Conservation (phyloP, 1,284 basidiomycete species). For the Ustilago loliicola region DNA sequence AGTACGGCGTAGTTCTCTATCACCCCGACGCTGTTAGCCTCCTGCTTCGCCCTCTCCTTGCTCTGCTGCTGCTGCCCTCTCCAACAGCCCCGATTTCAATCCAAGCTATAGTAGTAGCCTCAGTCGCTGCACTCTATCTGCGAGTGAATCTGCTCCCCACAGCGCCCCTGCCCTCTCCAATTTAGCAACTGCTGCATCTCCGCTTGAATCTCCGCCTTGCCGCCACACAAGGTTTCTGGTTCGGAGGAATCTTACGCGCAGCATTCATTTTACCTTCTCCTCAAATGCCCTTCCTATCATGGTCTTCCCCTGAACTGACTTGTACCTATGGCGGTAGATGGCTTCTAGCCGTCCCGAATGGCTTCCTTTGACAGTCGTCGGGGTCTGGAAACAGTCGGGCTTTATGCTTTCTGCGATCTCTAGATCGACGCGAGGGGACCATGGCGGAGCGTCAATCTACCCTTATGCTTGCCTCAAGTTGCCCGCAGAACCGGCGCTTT, state of each 20-base stretch:
- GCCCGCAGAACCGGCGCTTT: background rate
- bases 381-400: conserved; percentile 9
- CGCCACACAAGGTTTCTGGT: conserved; percentile 23
- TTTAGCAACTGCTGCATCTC: conserved; percentile 5
- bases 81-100: background rate
- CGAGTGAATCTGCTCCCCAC: conserved; percentile 9
- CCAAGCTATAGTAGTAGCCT: background rate
- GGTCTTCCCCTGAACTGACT: background rate
- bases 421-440: conserved; percentile 17
- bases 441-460: conserved; percentile 13
- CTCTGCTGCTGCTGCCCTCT: background rate
- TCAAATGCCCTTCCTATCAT: background rate
- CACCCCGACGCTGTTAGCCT: conserved; percentile 23
- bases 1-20: conserved; percentile 18
- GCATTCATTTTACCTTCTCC: background rate
- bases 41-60: conserved; percentile 15
- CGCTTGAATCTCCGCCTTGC: conserved; percentile 26
- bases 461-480: background rate
- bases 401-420: conserved; percentile 1
- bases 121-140: conserved; percentile 3
- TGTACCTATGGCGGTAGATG: too few species aligned
- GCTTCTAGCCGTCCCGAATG: too few species aligned
- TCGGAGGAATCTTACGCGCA: conserved; percentile 29
- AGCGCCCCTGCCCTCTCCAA: background rate
- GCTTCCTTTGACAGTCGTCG: conserved; percentile 4